These are phyloP conservation scores for Fusarium tupiense DNA, from an alignment of 2,329 filamentous ascomycete genomes.

Conservation along the genomic window DNA sequence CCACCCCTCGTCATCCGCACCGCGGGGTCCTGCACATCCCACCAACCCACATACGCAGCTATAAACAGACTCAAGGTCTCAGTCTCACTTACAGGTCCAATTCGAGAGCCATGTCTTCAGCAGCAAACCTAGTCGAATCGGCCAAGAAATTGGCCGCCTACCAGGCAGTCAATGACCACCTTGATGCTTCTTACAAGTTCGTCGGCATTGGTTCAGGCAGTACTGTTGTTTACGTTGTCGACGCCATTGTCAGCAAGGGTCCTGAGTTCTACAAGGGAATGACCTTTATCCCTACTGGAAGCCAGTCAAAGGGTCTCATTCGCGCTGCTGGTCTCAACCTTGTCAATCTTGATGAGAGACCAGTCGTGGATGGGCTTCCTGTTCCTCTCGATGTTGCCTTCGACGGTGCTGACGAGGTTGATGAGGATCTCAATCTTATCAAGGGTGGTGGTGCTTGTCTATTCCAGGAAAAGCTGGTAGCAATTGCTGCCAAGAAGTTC, in stretches of 20 bases:
- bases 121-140: conserved; percentile 66
- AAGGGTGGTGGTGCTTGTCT: conserved; percentile 98
- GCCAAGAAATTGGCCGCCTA: conserved; percentile 81
- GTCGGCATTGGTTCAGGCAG: conserved; percentile 85
- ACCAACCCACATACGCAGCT: conserved; percentile 19
- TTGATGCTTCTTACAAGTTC: conserved; percentile 68
- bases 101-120: conserved; percentile 49
- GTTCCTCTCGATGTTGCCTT: conserved; percentile 86
- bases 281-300: conserved; percentile 91
- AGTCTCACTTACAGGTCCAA: conserved; percentile 8
- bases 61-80: conserved; percentile 24
- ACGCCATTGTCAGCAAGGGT: conserved; percentile 75
- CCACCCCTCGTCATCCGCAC: conserved; percentile 24
- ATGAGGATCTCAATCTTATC: conserved; percentile 94
- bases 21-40: conserved; percentile 33
- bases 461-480: conserved; percentile 97
- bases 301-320: conserved; percentile 89
- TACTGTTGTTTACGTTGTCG: conserved; percentile 86
- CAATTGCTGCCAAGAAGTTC: conserved; percentile 83
- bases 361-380: conserved; percentile 54
- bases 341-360: conserved; percentile 80
- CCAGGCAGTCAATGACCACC: conserved; percentile 78
- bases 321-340: conserved; percentile 79
- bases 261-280: conserved; percentile 67
- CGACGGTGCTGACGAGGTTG: conserved; percentile 96